phyloP scores from a whole-genome alignment of 2,329 filamentous ascomycete genomes.

The Ascochyta lentis region DNA sequence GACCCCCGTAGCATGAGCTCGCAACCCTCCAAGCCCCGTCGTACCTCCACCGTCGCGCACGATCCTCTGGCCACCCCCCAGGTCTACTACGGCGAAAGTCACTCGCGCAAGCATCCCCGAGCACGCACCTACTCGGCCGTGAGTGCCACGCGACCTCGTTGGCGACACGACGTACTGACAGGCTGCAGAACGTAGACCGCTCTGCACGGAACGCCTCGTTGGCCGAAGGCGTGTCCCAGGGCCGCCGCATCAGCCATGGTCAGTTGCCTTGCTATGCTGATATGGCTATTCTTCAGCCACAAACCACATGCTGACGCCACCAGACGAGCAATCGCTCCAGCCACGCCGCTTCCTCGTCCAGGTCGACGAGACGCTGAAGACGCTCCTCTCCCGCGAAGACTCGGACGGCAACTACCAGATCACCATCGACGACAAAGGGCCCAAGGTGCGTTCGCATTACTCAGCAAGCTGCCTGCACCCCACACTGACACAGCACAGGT shows the following conservation, averaged over 20 bases:
- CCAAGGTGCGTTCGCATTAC: conserved; percentile 68
- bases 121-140: conserved; percentile 64
- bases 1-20: conserved; percentile 50
- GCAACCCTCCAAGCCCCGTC: conserved; percentile 47
- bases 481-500: conserved; percentile 60
- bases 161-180: conserved; percentile 17
- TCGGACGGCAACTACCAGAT: conserved; percentile 96
- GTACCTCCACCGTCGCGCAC: conserved; percentile 50
- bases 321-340: conserved; percentile 75
- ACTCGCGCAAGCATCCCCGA: conserved; percentile 55
- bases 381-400: conserved; percentile 83
- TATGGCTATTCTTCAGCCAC: not conserved
- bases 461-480: not conserved
- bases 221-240: conserved; percentile 35
- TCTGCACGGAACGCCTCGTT: conserved; percentile 41
- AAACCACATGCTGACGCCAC: conserved; percentile 19
- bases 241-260: conserved; percentile 50
- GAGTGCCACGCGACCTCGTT: conserved; percentile 35
- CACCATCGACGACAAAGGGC: conserved; percentile 93
- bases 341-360: conserved; percentile 85
- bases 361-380: conserved; percentile 82
- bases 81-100: conserved; percentile 65
- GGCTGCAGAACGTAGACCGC: conserved; percentile 36
- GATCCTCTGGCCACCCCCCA: conserved; percentile 66
- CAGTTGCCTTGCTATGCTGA: conserved; percentile 11